These are phyloP conservation scores for Rhodamnia rubescens DNA, from an alignment of 345 rosid genomes.

Conservation along the genomic window DNA sequence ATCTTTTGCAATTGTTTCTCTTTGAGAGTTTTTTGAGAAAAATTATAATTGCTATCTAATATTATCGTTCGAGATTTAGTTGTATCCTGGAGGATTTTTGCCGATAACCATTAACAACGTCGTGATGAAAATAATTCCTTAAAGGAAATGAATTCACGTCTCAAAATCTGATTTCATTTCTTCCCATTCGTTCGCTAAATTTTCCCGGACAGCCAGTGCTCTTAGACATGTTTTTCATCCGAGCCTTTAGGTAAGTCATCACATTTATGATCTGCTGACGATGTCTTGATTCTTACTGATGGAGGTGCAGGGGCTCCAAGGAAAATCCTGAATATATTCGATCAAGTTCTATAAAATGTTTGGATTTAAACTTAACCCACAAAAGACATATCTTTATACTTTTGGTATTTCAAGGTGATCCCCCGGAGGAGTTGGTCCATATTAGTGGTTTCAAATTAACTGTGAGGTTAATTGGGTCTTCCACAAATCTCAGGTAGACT, in stretches of 20 bases:
- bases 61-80: no score
- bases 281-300: not conserved
- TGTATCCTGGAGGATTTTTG: no score
- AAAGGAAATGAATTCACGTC: no score
- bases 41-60: no score
- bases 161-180: no score
- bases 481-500: not conserved
- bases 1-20: no score
- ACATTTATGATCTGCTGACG: no score
- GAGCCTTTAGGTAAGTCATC: not conserved
- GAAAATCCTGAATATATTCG: not conserved
- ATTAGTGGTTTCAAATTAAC: not conserved
- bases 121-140: no score
- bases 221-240: not conserved
- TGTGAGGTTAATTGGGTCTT: not conserved
- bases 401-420: not conserved
- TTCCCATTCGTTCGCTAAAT: no score
- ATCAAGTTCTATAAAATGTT: not conserved
- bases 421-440: not conserved
- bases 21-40: no score
- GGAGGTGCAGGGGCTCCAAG: not conserved
- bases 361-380: not conserved
- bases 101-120: no score
- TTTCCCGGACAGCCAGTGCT: not conserved
- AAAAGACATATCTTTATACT: not conserved